Evolutionary conservation across 345 rosid species (phyloP).

Genomic region (Euclidium syriacum): DNA sequence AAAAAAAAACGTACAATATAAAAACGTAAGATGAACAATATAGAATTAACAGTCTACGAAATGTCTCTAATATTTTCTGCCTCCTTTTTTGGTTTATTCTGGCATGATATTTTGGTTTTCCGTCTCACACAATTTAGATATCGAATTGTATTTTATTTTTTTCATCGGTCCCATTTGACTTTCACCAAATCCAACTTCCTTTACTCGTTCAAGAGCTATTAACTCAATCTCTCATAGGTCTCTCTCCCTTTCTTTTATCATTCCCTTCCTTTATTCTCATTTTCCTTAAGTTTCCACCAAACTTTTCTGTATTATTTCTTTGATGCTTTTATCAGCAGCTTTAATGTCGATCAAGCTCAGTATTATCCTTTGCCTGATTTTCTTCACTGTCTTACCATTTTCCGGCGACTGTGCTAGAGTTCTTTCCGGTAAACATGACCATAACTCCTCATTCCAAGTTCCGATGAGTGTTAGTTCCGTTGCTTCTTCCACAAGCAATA

Average conservation of each 20-base stretch:
- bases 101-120: not conserved
- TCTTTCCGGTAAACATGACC: constrained; percentile 6
- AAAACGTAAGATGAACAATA: too few species aligned
- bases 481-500: constrained; percentile 53
- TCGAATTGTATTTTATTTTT: not conserved
- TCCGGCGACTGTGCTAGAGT: constrained; percentile 12
- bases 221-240: not conserved
- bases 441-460: constrained; percentile 42
- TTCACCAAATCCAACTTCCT: constrained; percentile 1
- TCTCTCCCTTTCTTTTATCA: not conserved
- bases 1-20: too few species aligned
- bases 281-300: not conserved
- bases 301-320: not conserved
- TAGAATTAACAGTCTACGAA: too few species aligned
- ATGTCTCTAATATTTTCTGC: not conserved
- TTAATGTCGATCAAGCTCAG: constrained; percentile 24
- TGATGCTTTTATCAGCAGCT: not conserved
- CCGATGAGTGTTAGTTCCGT: constrained; percentile 54
- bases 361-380: not conserved
- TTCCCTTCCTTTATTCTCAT: not conserved
- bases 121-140: not conserved
- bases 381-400: constrained; percentile 1
- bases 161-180: not conserved
- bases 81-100: not conserved
- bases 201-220: not conserved